These are phyloP conservation scores for Leccinum barrowsii DNA, from an alignment of 768 basidiomycete genomes.

Conservation along the genomic window DNA sequence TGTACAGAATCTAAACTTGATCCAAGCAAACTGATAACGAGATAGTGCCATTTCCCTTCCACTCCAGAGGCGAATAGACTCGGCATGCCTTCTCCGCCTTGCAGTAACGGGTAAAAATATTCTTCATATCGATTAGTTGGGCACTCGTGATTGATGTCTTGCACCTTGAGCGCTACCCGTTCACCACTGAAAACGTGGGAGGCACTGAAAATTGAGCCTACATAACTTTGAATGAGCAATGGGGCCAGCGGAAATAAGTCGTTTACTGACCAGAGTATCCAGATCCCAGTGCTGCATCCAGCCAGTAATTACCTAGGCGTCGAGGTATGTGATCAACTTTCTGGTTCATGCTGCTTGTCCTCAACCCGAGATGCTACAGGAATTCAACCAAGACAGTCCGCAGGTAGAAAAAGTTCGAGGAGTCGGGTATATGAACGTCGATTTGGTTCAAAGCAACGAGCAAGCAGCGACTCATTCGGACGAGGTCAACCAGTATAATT, in stretches of 20 bases:
- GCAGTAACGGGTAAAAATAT: constrained; percentile 61
- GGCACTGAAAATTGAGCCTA: constrained; percentile 72
- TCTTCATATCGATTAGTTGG: constrained; percentile 76
- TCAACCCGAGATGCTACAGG: neutral
- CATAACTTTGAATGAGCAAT: constrained; percentile 2
- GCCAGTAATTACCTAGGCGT: constrained; percentile 56
- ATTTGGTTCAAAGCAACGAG: neutral
- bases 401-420: neutral
- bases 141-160: constrained; percentile 65
- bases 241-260: neutral
- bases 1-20: constrained; percentile 63
- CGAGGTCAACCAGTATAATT: constrained; percentile 1
- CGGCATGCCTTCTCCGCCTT: constrained; percentile 73
- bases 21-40: constrained; percentile 76
- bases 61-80: constrained; percentile 62
- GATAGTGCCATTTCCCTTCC: constrained; percentile 59
- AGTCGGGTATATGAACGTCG: neutral
- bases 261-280: constrained; percentile 63
- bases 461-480: neutral
- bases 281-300: constrained; percentile 59
- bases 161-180: constrained; percentile 72
- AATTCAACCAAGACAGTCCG: neutral
- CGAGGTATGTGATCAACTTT: constrained; percentile 26
- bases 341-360: constrained; percentile 10
- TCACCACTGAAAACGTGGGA: constrained; percentile 52